Base-by-base conservation (phyloP, 352 stramenopile genomes). In the Plasmopara muralis region DNA sequence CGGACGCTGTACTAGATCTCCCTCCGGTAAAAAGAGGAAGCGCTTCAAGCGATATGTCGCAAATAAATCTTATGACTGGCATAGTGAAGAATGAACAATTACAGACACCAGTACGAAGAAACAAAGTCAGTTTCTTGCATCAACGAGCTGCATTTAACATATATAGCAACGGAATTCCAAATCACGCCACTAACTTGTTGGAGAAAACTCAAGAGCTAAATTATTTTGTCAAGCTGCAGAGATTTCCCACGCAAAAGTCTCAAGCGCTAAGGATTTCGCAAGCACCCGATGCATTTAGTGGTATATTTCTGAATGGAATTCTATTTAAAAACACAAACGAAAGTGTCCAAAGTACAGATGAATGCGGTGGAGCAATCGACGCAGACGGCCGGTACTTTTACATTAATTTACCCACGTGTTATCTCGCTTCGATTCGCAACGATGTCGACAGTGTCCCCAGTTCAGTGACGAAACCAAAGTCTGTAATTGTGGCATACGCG, bases 81-180 rank as follows among this genome's bases (percentile, higher is more conserved):
- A 53, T 50, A 13, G 47, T 37, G 16, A 10, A 58, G 12, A 43
- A 46, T 0, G 53, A 56, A 10, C 42, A 35, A 35, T 35, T 35
- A 35, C 31, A 35, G 10, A 5, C 34, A 8, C 14, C 14, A 18
- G 9, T 34, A 16, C 47, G 72, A 0, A 38, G 47, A 14, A 85
- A 77, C 37, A 62, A 83, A 35, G 66, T 83, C 31, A 72, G 68
- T 2, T 72, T 83, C 38, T 66, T 61, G 0, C 62, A 82, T 6
- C 62, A 74, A 31, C 57, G 53, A 40, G 15, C n/a, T 29, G 66
- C 70, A 13, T 62, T 77, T 20, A 68, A 68, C 14, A 70, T 89
- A 12, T 83, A 83, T 50, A 77, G 69, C 57, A 86, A 86, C n/a
- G 74, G 76, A 1, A 51, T 87, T n/a, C 78, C 78, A 8, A 63